Evolutionary conservation across 768 basidiomycete genomes (phyloP).

Genomic region (Pleurotus platypus): DNA sequence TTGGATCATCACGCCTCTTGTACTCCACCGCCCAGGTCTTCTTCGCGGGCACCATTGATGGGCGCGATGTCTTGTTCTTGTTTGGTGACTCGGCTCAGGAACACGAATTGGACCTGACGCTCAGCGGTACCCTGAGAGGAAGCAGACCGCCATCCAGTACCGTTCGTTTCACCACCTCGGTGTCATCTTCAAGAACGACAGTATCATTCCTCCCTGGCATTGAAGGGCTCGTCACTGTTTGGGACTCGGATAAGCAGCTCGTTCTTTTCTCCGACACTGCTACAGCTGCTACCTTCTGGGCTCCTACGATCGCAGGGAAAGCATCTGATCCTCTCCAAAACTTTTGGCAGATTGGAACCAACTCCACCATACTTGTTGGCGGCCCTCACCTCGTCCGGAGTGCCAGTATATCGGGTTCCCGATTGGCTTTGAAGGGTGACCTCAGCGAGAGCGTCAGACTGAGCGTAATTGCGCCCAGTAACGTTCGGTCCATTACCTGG

Average conservation of each 20-base stretch:
- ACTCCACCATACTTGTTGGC: slow-evolving; percentile 60
- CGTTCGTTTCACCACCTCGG: slow-evolving; percentile 25
- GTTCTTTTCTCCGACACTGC: slow-evolving; percentile 64
- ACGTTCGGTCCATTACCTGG: slow-evolving; percentile 59
- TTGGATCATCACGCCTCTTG: slow-evolving; percentile 56
- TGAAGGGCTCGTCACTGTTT: slow-evolving; percentile 55
- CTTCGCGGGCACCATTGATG: slow-evolving; percentile 59
- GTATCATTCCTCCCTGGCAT: slow-evolving; percentile 56
- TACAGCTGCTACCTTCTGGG: slow-evolving; percentile 73
- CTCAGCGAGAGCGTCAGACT: slow-evolving; percentile 55
- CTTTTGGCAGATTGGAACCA: slow-evolving; percentile 75
- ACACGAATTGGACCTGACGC: slow-evolving; percentile 57
- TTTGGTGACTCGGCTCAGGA: slow-evolving; percentile 52
- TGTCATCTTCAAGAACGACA: slow-evolving; percentile 28
- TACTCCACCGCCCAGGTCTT: slow-evolving; percentile 78
- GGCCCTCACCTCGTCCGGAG: slow-evolving; percentile 64
- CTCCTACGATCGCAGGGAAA: slow-evolving; percentile 55
- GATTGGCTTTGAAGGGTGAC: slow-evolving; percentile 65
- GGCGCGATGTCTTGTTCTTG: slow-evolving; percentile 58
- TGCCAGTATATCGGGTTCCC: slow-evolving; percentile 44
- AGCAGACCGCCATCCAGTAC: too few species aligned
- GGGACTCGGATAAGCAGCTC: slow-evolving; percentile 67
- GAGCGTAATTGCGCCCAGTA: slow-evolving; percentile 59
- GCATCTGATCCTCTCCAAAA: slow-evolving; percentile 42
- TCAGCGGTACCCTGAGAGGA: too few species aligned